Evolutionary conservation across 2,329 filamentous ascomycete species (phyloP).

Genomic region (Zymoseptoria ardabiliae): DNA sequence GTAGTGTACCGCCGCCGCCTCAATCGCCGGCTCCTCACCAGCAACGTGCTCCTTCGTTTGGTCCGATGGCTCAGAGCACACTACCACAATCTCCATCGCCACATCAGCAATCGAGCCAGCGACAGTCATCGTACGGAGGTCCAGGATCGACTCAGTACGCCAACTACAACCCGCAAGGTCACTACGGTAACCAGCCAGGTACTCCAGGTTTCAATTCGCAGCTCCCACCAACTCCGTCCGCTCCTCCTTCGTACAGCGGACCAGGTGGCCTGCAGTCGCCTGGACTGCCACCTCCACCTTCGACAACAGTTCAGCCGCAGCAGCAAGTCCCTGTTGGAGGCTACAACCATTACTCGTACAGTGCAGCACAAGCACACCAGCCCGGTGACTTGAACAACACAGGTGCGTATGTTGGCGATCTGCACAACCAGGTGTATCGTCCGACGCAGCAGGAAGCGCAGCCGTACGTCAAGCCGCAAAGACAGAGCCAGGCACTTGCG

Average conservation of each 20-base stretch:
- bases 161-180: conserved; percentile 24
- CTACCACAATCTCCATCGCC: conserved; percentile 21
- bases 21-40: conserved; percentile 6
- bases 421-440: conserved; percentile 64
- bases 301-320: conserved; percentile 24
- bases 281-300: conserved; percentile 30
- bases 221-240: conserved; percentile 29
- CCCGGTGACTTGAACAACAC: conserved; percentile 13
- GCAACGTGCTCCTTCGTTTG: conserved; percentile 17
- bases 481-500: conserved; percentile 1
- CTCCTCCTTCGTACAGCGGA: conserved; percentile 28
- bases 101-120: conserved; percentile 28
- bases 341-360: conserved; percentile 50
- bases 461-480: conserved; percentile 19
- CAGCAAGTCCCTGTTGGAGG: conserved; percentile 31
- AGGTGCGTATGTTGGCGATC: conserved; percentile 39
- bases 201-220: conserved; percentile 19
- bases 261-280: conserved; percentile 34
- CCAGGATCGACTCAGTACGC: conserved; percentile 30
- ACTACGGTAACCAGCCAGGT: conserved; percentile 20
- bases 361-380: conserved; percentile 24
- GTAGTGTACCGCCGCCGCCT: conserved; percentile 19
- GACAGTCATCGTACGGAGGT: conserved; percentile 18
- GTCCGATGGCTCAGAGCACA: conserved; percentile 18
- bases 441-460: conserved; percentile 56